Base-by-base conservation (phyloP, 495 filamentous ascomycete genomes). In the Penicillium salamii region DNA sequence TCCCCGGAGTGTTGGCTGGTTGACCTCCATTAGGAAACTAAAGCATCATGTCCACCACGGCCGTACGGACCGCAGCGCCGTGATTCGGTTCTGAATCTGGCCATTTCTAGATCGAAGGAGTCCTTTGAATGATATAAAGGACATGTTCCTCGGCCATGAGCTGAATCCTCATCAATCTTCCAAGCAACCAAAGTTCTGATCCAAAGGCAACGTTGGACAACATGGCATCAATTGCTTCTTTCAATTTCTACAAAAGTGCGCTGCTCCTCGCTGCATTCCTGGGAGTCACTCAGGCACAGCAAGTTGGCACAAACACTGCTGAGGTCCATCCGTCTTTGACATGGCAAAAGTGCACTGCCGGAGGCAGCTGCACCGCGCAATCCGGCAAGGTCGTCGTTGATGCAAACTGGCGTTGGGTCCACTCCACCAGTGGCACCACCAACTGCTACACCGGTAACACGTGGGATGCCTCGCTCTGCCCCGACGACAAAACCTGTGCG, bases 391-490 rank as follows among this genome's bases (percentile, higher is more conserved):
- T 89, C 40, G 80, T 83, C 24, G 69, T 87, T 31, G 85, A 89
- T 63, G 62, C 83, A 50, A 85, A 84, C 62, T 87, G 82, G 77
- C 76, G 82, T 19, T 82, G 79, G 79, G 58, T 82, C 20, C 82
- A 85, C 54, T 63, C 66, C 1, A 69, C 64, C 14, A 61, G 64
- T 29, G 70, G 72, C 41, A 80, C 65, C 55, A 78, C 74, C 54
- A 86, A 86, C 67, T 87, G 83, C 78, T 87, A 85, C 61, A 78
- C 72, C 24, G 83, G 81, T 49, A 79, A 77, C 58, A 66, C 66
- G 20, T 85, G 80, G 80, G 72, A 83, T 58, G 49, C 70, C 13
- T 61, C 70, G 26, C 64, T 80, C 31, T 87, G 83, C 61, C 70
- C 78, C 1, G 66, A 77, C 58, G 69, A 77, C 53, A 59, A 57